Evolutionary conservation across 2,329 filamentous ascomycete genomes (phyloP).

Genomic region (Colletotrichum truncatum): DNA sequence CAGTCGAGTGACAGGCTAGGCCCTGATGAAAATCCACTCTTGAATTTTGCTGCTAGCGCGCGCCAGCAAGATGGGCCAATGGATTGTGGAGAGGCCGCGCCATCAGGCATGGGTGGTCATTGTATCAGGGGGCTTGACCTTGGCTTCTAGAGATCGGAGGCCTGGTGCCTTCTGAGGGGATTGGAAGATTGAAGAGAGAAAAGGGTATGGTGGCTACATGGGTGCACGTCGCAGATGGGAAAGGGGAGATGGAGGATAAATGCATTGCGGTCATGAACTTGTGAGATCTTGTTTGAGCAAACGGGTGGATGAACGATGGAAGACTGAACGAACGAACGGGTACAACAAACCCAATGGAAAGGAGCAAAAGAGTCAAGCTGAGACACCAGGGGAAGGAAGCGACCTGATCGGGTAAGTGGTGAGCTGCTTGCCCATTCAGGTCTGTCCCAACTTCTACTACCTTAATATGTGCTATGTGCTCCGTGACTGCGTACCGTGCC

Average conservation of each 20-base stretch:
- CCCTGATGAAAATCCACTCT: slow-evolving; percentile 23
- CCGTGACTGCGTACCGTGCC: background rate
- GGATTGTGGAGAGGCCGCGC: slow-evolving; percentile 16
- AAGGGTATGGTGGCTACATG: background rate
- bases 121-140: slow-evolving; percentile 15
- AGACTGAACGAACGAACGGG: background rate
- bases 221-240: background rate
- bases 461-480: too few relatives aligned
- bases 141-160: slow-evolving; percentile 19
- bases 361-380: background rate
- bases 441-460: too few relatives aligned
- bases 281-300: background rate
- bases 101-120: slow-evolving; percentile 23
- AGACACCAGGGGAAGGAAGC: too few relatives aligned
- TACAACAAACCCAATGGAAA: background rate
- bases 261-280: background rate
- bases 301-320: slow-evolving; percentile 3
- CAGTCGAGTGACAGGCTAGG: slow-evolving; percentile 24
- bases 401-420: too few relatives aligned
- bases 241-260: background rate
- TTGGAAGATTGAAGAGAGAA: background rate
- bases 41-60: slow-evolving; percentile 28
- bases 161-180: too few relatives aligned
- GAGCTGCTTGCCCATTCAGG: too few relatives aligned
- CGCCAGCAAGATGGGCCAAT: slow-evolving; percentile 22